These are phyloP conservation scores for Aspergillus proliferans DNA, from an alignment of 2,329 filamentous ascomycete species.

Conservation along the genomic window DNA sequence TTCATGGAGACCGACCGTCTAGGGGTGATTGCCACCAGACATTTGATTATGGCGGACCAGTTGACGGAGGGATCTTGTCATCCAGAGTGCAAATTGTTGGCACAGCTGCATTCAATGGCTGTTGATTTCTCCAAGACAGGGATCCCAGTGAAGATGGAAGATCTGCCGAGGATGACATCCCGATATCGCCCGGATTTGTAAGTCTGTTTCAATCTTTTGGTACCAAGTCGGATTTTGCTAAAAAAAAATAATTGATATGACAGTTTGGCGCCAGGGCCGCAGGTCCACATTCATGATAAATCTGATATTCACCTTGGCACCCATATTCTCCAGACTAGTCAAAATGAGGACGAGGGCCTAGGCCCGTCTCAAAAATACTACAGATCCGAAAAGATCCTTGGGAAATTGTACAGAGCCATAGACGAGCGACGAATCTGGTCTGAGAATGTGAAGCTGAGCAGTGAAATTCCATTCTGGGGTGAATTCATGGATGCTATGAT, in stretches of 20 bases:
- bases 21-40: conserved; percentile 58
- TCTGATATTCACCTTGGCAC: conserved; percentile 37
- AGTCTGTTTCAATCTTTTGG: conserved; percentile 19
- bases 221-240: background rate
- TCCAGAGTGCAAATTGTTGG: conserved; percentile 49
- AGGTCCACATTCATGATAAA: conserved; percentile 28
- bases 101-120: conserved; percentile 61
- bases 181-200: conserved; percentile 51
- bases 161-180: conserved; percentile 35
- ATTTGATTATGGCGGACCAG: conserved; percentile 61
- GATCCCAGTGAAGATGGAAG: conserved; percentile 45
- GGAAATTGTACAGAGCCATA: conserved; percentile 63
- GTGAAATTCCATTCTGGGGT: conserved; percentile 10
- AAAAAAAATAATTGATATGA: background rate
- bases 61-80: conserved; percentile 47
- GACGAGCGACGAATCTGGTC: conserved; percentile 59
- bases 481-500: conserved; percentile 4
- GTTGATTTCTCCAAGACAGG: conserved; percentile 75
- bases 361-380: conserved; percentile 54
- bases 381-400: conserved; percentile 61
- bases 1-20: conserved; percentile 65
- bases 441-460: conserved; percentile 9
- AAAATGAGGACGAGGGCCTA: conserved; percentile 42
- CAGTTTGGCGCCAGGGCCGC: conserved; percentile 21
- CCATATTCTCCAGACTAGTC: conserved; percentile 43